Evolutionary conservation across 441 rosid species (phyloP).

Genomic region (Gossypium laxum): DNA sequence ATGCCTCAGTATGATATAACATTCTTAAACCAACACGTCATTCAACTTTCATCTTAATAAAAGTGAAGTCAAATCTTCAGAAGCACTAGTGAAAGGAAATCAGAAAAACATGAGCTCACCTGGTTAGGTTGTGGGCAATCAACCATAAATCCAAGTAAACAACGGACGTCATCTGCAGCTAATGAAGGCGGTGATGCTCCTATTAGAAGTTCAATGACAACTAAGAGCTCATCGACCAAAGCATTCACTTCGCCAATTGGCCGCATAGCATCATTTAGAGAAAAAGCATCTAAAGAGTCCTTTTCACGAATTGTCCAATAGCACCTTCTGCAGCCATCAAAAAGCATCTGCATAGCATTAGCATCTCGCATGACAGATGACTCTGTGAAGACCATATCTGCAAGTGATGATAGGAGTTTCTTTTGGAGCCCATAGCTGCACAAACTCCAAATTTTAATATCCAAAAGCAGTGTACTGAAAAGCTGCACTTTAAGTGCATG

Average conservation of each 20-base stretch:
- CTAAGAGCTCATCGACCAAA: slow-evolving; percentile 95
- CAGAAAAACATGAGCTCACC: slow-evolving; percentile 33
- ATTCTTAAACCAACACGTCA: neutral
- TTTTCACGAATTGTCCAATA: slow-evolving; percentile 83
- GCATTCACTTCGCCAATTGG: slow-evolving; percentile 96
- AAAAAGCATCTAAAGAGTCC: slow-evolving; percentile 66
- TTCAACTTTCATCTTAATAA: neutral
- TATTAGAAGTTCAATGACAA: slow-evolving; percentile 86
- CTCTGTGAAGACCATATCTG: slow-evolving; percentile 98
- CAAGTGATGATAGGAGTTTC: slow-evolving; percentile 87
- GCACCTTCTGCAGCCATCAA: slow-evolving; percentile 99
- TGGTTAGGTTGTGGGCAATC: slow-evolving; percentile 98
- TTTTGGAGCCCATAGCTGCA: slow-evolving; percentile 97
- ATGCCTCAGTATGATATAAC: neutral
- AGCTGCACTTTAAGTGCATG: slow-evolving; percentile 92
- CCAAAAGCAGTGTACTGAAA: slow-evolving; percentile 75
- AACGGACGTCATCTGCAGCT: slow-evolving; percentile 66
- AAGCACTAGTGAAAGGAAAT: neutral
- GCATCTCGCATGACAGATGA: slow-evolving; percentile 85
- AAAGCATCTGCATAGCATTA: slow-evolving; percentile 96
- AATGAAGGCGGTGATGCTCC: slow-evolving; percentile 75
- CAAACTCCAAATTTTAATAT: slow-evolving; percentile 88
- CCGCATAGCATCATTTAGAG: slow-evolving; percentile 44
- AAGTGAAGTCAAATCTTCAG: neutral
- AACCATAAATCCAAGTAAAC: slow-evolving; percentile 85